These are phyloP conservation scores for Exophiala lecanii-corni DNA, from an alignment of 2,329 filamentous ascomycete species.

Conservation along the genomic window DNA sequence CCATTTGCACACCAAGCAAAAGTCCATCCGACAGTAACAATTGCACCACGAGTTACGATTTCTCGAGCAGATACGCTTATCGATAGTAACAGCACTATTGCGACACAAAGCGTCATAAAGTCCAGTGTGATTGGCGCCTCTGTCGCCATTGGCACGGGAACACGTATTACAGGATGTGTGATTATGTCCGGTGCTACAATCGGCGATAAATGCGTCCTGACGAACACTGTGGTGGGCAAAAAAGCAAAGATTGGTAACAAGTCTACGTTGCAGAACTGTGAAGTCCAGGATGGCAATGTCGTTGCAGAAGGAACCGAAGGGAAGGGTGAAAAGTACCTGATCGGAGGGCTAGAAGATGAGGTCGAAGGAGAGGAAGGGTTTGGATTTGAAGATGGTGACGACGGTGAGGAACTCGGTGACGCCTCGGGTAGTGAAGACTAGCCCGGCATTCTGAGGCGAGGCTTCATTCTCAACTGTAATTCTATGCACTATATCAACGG, in stretches of 20 bases:
- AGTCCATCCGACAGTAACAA: constrained; percentile 74
- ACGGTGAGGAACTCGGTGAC: no score
- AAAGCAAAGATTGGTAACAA: constrained; percentile 78
- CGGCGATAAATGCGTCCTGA: constrained; percentile 77
- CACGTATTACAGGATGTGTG: constrained; percentile 78
- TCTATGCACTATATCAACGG: no score
- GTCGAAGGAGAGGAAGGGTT: constrained; percentile 33
- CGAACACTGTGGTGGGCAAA: constrained; percentile 79
- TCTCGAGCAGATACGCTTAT: constrained; percentile 77
- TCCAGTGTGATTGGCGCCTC: constrained; percentile 83
- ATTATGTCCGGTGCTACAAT: constrained; percentile 89
- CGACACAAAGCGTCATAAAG: constrained; percentile 88
- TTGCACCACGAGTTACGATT: constrained; percentile 76
- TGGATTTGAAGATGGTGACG: constrained; percentile 25
- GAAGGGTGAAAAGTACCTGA: constrained; percentile 61
- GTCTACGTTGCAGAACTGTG: constrained; percentile 76
- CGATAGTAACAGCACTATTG: constrained; percentile 81
- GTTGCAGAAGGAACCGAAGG: constrained; percentile 69
- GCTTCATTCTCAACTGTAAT: no score
- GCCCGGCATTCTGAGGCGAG: no score
- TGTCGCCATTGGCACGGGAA: constrained; percentile 81
- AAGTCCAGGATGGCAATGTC: constrained; percentile 81
- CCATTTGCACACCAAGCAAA: constrained; percentile 76
- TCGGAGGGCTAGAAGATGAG: constrained; percentile 41
- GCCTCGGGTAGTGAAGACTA: constrained; percentile 13